Conservation (phyloP, 1,284 basidiomycete species). For the Fomitiporia mediterranea region DNA sequence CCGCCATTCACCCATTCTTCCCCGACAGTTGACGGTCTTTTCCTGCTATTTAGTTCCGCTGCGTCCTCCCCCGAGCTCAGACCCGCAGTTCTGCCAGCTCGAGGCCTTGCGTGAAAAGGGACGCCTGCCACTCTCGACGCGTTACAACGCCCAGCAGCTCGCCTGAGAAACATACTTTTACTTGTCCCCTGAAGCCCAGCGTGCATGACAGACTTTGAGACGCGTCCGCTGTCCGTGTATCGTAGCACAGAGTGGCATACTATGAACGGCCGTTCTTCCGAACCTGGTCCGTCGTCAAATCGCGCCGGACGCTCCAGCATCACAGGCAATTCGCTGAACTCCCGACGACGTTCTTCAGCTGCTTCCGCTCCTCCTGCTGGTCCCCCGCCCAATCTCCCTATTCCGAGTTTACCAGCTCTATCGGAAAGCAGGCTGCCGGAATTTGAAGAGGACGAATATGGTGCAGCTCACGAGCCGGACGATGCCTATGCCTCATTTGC, state of each 20-base stretch:
- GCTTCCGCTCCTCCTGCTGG: constrained; percentile 57
- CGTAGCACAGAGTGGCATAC: constrained; percentile 46
- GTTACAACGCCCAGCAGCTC: too few species aligned
- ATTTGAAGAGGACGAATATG: constrained; percentile 16
- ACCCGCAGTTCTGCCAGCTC: neutral
- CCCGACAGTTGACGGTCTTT: neutral
- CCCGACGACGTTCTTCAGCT: constrained; percentile 63
- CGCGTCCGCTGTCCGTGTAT: constrained; percentile 37
- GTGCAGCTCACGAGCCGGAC: constrained; percentile 18
- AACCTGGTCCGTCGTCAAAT: constrained; percentile 21
- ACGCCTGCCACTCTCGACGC: neutral
- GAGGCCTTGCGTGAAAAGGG: neutral
- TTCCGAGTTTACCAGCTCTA: constrained; percentile 51
- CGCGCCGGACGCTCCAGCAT: constrained; percentile 9
- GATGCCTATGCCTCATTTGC: constrained; percentile 22
- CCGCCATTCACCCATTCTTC: neutral
- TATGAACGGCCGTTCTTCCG: constrained; percentile 17
- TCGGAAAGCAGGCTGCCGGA: constrained; percentile 26
- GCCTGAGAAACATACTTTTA: neutral
- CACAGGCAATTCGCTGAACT: constrained; percentile 29
- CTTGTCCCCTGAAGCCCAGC: constrained; percentile 8
- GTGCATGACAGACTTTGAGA: constrained; percentile 51
- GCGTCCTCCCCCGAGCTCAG: too few species aligned
- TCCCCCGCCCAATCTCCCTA: constrained; percentile 71
- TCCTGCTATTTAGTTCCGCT: too few species aligned